These are phyloP conservation scores for Brassica juncea DNA, from an alignment of 345 rosid genomes.

Conservation along the genomic window DNA sequence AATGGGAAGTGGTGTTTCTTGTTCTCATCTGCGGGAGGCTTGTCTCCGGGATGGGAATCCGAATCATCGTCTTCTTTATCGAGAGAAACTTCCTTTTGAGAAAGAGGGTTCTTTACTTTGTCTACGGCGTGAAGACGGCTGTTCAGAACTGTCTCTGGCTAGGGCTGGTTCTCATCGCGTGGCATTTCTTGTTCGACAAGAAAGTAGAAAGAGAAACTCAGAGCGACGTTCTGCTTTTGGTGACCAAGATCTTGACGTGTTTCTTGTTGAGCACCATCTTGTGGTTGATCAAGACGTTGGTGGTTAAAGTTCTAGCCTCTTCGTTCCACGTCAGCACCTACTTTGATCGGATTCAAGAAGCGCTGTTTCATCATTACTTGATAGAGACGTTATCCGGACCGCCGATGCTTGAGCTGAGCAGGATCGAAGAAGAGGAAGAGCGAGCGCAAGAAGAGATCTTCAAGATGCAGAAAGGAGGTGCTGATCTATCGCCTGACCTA, in stretches of 20 bases:
- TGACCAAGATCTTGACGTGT: slow-evolving; percentile 67
- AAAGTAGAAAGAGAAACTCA: slow-evolving; percentile 46
- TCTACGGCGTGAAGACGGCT: slow-evolving; percentile 70
- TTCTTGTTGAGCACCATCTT: slow-evolving; percentile 61
- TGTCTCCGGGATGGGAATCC: slow-evolving; percentile 81
- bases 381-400: slow-evolving; percentile 81
- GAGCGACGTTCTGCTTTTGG: slow-evolving; percentile 44
- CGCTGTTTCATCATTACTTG: slow-evolving; percentile 74
- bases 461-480: slow-evolving; percentile 64
- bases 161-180: slow-evolving; percentile 65
- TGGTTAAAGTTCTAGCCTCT: slow-evolving; percentile 80
- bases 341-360: slow-evolving; percentile 86
- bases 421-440: slow-evolving; percentile 52
- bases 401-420: slow-evolving; percentile 60
- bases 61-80: slow-evolving; percentile 66
- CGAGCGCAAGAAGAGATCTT: slow-evolving; percentile 51
- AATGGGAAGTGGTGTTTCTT: slow-evolving; percentile 76
- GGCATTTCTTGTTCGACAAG: slow-evolving; percentile 67
- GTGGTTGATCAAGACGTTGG: slow-evolving; percentile 80
- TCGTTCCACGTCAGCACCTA: slow-evolving; percentile 92
- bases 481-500: slow-evolving; percentile 59
- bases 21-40: slow-evolving; percentile 83
- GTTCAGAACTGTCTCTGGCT: slow-evolving; percentile 92
- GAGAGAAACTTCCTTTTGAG: slow-evolving; percentile 77
- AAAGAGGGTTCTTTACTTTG: slow-evolving; percentile 78